Evolutionary conservation across 352 stramenopile species (phyloP), one percentile per base, ranked within the genome.

Genomic region (Hyaloperonospora brassicae): DNA sequence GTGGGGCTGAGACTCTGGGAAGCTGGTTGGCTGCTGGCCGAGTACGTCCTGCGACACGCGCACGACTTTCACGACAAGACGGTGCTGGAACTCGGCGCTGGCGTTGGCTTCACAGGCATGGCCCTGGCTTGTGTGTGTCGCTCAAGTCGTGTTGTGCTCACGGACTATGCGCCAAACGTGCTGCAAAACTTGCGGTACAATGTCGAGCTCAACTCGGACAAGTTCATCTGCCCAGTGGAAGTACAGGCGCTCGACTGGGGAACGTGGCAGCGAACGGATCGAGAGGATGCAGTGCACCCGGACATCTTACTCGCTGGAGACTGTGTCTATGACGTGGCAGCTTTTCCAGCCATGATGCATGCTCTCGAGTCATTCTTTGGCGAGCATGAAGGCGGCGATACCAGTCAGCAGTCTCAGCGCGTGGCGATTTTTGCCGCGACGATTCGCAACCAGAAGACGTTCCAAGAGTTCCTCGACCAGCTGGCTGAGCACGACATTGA

Each of bases 1-100:
- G 82, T 93, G 12, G 82, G 82, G 4, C 69, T 93, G 21, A 90
- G 87, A 57, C 72, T 93, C 35, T 93, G 82, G 82, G 76, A 93
- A 58, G 82, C 82, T 5, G 78, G 74, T 0, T 90, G 72, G 70
- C 73, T 88, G 12, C 71, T 93, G 14, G 76, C 82, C 14, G 82
- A 93, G 60, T 93, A 83, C 42, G 55, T 79, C 6, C 61, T 89
- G 52, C 66, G 77, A 0, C 65, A 89, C 45, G 30, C 64, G 1
- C 59, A 72, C 10, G 57, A 79, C 11, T 90, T 93, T 47, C 50
- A 49, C 1, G 60, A 57, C 30, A 61, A 71, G 31, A 82, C 53
- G 8, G 75, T 93, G 27, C 55, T 93, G 9, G 82, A 93, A 43
- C 62, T 93, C 10, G 82, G 82, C 5, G 78, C 79, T 9, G 82